phyloP scores from a whole-genome alignment of 192 early-diverging fungal species.

The Linnemannia exigua region DNA sequence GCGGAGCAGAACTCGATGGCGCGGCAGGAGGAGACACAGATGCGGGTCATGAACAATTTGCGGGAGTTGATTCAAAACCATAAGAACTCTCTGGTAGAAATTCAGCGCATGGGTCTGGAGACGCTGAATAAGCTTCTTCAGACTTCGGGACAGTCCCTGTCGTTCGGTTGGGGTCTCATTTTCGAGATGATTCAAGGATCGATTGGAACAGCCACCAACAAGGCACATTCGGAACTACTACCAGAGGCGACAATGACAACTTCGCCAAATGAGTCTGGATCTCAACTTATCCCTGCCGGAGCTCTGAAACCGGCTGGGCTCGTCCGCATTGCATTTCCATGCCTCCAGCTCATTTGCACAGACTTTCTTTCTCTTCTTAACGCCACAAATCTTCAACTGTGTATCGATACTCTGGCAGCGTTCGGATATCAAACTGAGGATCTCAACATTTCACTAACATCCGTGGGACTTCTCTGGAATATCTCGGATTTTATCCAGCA shows the following conservation, averaged over 20 bases:
- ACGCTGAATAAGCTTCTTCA: slow-evolving; percentile 93
- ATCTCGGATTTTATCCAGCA: slow-evolving; percentile 91
- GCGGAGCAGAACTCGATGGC: slow-evolving; percentile 71
- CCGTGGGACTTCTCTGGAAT: slow-evolving; percentile 93
- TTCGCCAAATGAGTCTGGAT: slow-evolving; percentile 13
- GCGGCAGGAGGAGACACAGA: slow-evolving; percentile 75
- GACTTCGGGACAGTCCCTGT: slow-evolving; percentile 90
- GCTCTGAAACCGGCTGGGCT: slow-evolving; percentile 51
- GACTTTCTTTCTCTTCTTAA: slow-evolving; percentile 90
- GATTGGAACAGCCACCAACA: slow-evolving; percentile 15
- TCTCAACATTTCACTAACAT: slow-evolving; percentile 94
- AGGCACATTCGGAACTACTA: background rate
- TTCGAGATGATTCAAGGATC: slow-evolving; percentile 89
- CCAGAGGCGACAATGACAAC: slow-evolving; percentile 14
- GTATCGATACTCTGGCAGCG: slow-evolving; percentile 82
- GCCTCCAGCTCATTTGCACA: slow-evolving; percentile 94
- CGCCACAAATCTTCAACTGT: slow-evolving; percentile 81
- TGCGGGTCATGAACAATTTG: slow-evolving; percentile 73
- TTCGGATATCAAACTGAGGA: slow-evolving; percentile 91
- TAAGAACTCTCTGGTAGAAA: slow-evolving; percentile 69
- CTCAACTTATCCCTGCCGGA: slow-evolving; percentile 4
- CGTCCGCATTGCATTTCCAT: slow-evolving; percentile 90
- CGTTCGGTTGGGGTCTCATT: slow-evolving; percentile 86
- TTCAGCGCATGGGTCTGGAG: slow-evolving; percentile 88
- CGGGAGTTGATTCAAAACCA: slow-evolving; percentile 70